Conservation (phyloP, 306 rosid genomes). For the Astragalus glycyphyllos region DNA sequence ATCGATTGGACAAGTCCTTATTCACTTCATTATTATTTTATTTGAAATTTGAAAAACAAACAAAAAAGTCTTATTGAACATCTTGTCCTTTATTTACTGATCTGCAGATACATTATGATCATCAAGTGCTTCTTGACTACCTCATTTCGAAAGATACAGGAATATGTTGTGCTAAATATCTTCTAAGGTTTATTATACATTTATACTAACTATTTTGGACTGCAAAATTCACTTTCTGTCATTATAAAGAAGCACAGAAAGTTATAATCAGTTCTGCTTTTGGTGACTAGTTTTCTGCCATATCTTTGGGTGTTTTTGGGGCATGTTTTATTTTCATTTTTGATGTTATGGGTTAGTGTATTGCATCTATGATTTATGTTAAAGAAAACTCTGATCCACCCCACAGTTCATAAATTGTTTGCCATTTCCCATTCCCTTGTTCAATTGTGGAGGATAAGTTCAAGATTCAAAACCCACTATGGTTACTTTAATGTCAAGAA, state of each 20-base stretch:
- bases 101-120: slow-evolving; percentile 93
- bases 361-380: slow-evolving; percentile 29
- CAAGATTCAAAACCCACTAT: slow-evolving; percentile 29
- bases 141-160: slow-evolving; percentile 92
- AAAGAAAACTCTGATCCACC: slow-evolving; percentile 14
- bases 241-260: slow-evolving; percentile 21
- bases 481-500: slow-evolving; percentile 20
- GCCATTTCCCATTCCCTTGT: not conserved
- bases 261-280: slow-evolving; percentile 25
- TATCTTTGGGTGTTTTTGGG: slow-evolving; percentile 24
- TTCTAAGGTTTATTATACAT: slow-evolving; percentile 69
- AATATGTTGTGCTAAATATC: slow-evolving; percentile 81
- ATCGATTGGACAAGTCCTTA: slow-evolving; percentile 18
- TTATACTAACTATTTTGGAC: slow-evolving; percentile 6
- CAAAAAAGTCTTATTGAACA: not conserved
- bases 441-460: slow-evolving; percentile 8
- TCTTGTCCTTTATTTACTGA: slow-evolving; percentile 33
- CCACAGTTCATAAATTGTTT: not conserved
- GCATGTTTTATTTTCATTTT: slow-evolving; percentile 12
- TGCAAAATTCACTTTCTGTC: not conserved
- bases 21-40: slow-evolving; percentile 31
- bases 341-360: slow-evolving; percentile 23
- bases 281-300: slow-evolving; percentile 20
- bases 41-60: slow-evolving; percentile 16
- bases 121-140: slow-evolving; percentile 89